phyloP scores from a whole-genome alignment of 495 filamentous ascomycete genomes.

The Xylaria intraflava region DNA sequence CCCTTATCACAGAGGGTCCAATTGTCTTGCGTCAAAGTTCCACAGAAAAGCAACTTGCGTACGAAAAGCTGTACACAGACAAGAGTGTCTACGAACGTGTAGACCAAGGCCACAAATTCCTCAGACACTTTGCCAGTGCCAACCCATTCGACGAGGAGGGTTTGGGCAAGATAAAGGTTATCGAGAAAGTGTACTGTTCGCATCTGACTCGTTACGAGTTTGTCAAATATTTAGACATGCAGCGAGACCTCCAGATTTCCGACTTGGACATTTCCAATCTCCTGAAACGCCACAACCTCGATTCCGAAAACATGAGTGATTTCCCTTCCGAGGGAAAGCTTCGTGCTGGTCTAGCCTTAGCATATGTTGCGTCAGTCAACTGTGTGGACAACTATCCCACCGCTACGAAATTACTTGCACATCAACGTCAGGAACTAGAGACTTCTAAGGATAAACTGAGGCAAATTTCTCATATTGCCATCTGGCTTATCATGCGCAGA shows the following conservation, averaged over 20 bases:
- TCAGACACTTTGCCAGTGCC: slow-evolving; percentile 24
- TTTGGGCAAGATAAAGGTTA: slow-evolving; percentile 10
- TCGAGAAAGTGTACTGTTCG: slow-evolving; percentile 12
- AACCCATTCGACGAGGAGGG: slow-evolving; percentile 24
- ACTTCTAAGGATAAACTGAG: background rate
- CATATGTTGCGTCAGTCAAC: background rate
- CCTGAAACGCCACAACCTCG: background rate
- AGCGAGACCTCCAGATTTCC: slow-evolving; percentile 18
- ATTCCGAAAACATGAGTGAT: background rate
- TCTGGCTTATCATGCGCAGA: slow-evolving; percentile 31
- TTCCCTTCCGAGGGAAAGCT: slow-evolving; percentile 2
- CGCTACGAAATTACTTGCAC: background rate
- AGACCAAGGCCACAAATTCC: slow-evolving; percentile 22
- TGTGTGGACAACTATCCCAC: slow-evolving; percentile 12
- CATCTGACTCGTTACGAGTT: slow-evolving; percentile 16
- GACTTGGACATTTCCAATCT: slow-evolving; percentile 1
- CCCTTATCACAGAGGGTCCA: slow-evolving; percentile 26
- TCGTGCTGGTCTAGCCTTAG: slow-evolving; percentile 5
- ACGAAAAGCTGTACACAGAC: slow-evolving; percentile 21
- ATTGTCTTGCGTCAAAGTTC: slow-evolving; percentile 17
- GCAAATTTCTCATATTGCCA: slow-evolving; percentile 22
- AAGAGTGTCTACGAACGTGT: slow-evolving; percentile 27
- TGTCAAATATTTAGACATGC: slow-evolving; percentile 15
- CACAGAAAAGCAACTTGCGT: slow-evolving; percentile 28
- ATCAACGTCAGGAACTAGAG: background rate